Percentiles rank a stretch among this genome's conserved stretches.
Conservation (phyloP, 805 yeast genomes). For the Cyberlindnera maclurae region DNA sequence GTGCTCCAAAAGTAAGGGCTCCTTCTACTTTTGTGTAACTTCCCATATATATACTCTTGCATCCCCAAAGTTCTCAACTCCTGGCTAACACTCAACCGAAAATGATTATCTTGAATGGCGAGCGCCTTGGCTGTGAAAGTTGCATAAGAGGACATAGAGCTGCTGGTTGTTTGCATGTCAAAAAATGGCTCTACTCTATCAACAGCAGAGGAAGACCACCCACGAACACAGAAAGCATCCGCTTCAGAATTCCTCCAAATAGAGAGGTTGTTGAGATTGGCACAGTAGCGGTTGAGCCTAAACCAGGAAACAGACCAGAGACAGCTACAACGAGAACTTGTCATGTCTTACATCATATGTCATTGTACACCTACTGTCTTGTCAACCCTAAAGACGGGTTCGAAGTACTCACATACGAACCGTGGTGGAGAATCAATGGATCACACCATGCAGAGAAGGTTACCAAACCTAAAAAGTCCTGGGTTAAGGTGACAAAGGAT, state of each 20-base stretch:
- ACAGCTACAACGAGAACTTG: conserved; percentile 7
- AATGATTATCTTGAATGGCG: conserved; percentile 76
- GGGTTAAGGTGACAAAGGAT: not conserved
- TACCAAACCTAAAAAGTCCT: not conserved
- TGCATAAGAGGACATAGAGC: conserved; percentile 94
- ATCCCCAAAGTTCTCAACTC: too few relatives aligned
- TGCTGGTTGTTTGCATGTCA: conserved; percentile 74
- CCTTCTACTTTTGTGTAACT: too few relatives aligned
- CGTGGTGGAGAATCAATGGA: not conserved
- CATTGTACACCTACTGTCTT: conserved; percentile 3
- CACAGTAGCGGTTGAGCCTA: conserved; percentile 10
- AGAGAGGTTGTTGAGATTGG: conserved; percentile 5
- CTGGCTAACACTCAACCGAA: too few relatives aligned
- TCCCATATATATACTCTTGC: too few relatives aligned
- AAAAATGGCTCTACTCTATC: conserved; percentile 76
- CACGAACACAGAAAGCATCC: conserved; percentile 22
- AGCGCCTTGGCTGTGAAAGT: conserved; percentile 74
- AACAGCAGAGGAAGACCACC: conserved; percentile 86
- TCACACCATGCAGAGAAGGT: not conserved
- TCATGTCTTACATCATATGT: conserved; percentile 12
- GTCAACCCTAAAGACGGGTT: conserved; percentile 13
- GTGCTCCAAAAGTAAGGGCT: too few relatives aligned
- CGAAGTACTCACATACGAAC: conserved; percentile 30
- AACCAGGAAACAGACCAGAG: conserved; percentile 9
- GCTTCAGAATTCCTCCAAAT: conserved; percentile 7